Conservation (phyloP, 2,329 filamentous ascomycete species). For the Echinosphaeria canescens region DNA sequence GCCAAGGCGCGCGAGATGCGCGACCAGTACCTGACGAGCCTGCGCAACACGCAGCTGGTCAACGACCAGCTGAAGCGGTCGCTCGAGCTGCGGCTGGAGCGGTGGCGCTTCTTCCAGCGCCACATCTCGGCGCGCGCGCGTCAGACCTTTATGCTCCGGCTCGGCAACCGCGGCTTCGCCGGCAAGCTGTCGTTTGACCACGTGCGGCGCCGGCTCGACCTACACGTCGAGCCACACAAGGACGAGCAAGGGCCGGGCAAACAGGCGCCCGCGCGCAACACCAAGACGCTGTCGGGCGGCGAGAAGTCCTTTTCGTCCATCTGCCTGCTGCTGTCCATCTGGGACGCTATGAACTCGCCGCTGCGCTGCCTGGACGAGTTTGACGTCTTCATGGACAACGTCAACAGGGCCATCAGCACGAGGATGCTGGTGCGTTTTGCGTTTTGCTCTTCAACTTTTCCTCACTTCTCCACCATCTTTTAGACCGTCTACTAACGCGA, state of each 20-base stretch:
- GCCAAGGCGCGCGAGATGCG: conserved; percentile 8
- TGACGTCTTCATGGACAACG: conserved; percentile 97
- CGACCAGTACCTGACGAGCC: conserved; percentile 21
- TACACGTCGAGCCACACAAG: conserved; percentile 52
- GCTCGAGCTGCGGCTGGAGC: conserved; percentile 43
- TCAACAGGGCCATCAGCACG: conserved; percentile 84
- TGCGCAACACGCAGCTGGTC: no score
- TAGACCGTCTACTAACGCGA: no score
- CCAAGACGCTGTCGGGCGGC: conserved; percentile 83
- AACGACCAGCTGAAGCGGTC: conserved; percentile 28
- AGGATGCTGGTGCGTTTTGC: conserved; percentile 61
- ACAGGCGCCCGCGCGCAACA: conserved; percentile 50
- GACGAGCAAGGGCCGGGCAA: conserved; percentile 44
- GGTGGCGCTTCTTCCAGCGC: conserved; percentile 66
- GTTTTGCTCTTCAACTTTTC: neutral
- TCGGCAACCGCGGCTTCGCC: conserved; percentile 76
- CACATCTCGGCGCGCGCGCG: conserved; percentile 73
- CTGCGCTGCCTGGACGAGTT: conserved; percentile 94
- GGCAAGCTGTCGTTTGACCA: conserved; percentile 69
- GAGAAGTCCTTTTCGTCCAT: conserved; percentile 98
- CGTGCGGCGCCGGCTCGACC: conserved; percentile 46
- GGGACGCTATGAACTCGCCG: conserved; percentile 96
- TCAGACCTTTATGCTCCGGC: conserved; percentile 68
- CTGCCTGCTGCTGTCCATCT: conserved; percentile 76
- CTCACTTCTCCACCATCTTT: neutral